Evolutionary conservation across 768 basidiomycete genomes (phyloP), one percentile per base, ranked within the genome.

Genomic region (Tricholoma hemisulphureum): DNA sequence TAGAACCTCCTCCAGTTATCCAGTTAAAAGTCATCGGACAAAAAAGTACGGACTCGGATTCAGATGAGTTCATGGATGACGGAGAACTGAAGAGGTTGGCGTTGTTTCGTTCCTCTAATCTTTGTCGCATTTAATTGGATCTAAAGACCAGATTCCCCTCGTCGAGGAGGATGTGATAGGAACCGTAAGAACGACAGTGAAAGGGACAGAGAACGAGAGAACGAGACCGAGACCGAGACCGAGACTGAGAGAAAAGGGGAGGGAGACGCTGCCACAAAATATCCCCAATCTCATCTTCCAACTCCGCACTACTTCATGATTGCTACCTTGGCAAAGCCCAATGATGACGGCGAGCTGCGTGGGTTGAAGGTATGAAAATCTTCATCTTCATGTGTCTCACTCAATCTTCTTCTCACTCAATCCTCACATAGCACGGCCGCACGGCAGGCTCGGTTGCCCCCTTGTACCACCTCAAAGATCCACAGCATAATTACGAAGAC

Each of bases 1-100:
- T 98, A 68, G 95, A 98, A 77, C 95, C 95, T 0, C 94, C 95
- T 1, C 95, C 95, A n/a, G 95, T 98, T 74, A 87, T 98, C n/a
- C 93, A 96, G 71, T 85, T 98, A 8, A 86, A 89, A 55, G 91
- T 97, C 55, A 79, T 92, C 64, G 28, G 50, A 32, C 53, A 41
- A 31, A 32, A 34, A 53, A 52, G 57, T 24, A 29, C 39, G 14
- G 51, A 43, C 21, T 51, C 39, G 41, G 51, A 57, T 34, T 51
- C 32, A 29, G 57, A 58, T 21, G 35, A 39, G 26, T 6, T 16
- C 3, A 28, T 48, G 51, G 57, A 53, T 34, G 57, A 58, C 13
- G 34, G 51, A 1, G 34, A 26, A 6, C 13, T 20, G 10, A 51
- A 53, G 2, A 58, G 51, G 57, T 58, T 24, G 18, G 43, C 26